A percentile compares a stretch with the other conserved stretches of the same genome.
phyloP scores from a whole-genome alignment of 805 yeast genomes.

The Metschnikowia chrysomelidarum region DNA sequence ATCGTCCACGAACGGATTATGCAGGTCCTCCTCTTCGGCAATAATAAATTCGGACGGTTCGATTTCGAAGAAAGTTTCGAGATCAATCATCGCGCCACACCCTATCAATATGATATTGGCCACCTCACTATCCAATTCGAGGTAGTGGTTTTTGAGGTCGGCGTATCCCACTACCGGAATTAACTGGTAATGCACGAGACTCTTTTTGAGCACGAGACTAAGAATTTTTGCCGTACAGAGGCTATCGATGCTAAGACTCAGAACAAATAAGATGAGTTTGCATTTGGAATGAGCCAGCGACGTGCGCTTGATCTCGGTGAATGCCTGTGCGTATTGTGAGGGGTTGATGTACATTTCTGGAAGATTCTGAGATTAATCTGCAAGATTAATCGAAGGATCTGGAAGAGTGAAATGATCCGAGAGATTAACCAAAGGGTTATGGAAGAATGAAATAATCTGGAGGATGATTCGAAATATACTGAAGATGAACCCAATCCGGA shows the following conservation, averaged over 20 bases:
- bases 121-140: slow-evolving; percentile 68
- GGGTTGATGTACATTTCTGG: slow-evolving; percentile 75
- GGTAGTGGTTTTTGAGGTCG: slow-evolving; percentile 66
- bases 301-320: slow-evolving; percentile 63
- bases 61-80: slow-evolving; percentile 70
- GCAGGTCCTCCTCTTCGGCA: slow-evolving; percentile 17
- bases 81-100: slow-evolving; percentile 89
- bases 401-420: too few relatives aligned
- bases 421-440: too few relatives aligned
- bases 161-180: slow-evolving; percentile 92
- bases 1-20: slow-evolving; percentile 20
- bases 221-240: slow-evolving; percentile 84
- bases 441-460: too few relatives aligned
- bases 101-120: slow-evolving; percentile 78
- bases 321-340: slow-evolving; percentile 62
- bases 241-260: slow-evolving; percentile 90
- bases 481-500: too few relatives aligned
- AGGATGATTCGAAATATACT: too few relatives aligned
- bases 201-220: slow-evolving; percentile 67
- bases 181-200: slow-evolving; percentile 80
- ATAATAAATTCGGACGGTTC: slow-evolving; percentile 52
- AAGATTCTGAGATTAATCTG: neutral
- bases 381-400: too few relatives aligned
- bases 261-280: slow-evolving; percentile 79
- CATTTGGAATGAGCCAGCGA: slow-evolving; percentile 92